phyloP scores from a whole-genome alignment of 2,329 filamentous ascomycete genomes.

The Phaeomoniella chlamydospora region DNA sequence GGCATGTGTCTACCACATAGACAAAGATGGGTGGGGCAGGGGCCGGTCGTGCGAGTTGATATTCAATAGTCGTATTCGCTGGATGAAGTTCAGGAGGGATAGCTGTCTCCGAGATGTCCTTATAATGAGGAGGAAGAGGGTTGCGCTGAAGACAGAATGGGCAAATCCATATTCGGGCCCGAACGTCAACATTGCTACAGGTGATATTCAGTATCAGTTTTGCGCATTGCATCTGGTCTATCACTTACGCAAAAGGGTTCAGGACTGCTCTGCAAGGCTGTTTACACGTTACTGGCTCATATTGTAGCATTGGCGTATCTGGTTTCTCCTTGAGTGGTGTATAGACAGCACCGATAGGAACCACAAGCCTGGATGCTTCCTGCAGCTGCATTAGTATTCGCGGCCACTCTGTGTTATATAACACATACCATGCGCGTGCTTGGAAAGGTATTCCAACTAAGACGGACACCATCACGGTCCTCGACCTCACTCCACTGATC shows the following conservation, averaged over 20 bases:
- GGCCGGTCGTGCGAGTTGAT: slow-evolving; percentile 46
- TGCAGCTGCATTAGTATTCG: slow-evolving; percentile 26
- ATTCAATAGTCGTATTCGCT: slow-evolving; percentile 51
- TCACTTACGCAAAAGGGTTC: slow-evolving; percentile 82
- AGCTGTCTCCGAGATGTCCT: slow-evolving; percentile 51
- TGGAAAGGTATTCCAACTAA: slow-evolving; percentile 98
- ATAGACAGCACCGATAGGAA: slow-evolving; percentile 91
- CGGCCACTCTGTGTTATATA: slow-evolving; percentile 6
- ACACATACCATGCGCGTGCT: slow-evolving; percentile 81
- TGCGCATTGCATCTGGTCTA: background rate
- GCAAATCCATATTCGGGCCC: slow-evolving; percentile 54
- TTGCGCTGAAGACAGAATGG: slow-evolving; percentile 55
- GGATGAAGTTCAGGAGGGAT: slow-evolving; percentile 54
- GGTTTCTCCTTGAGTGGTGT: slow-evolving; percentile 92
- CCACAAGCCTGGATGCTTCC: slow-evolving; percentile 89
- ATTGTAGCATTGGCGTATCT: slow-evolving; percentile 76
- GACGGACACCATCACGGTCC: slow-evolving; percentile 84
- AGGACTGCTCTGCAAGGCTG: slow-evolving; percentile 87
- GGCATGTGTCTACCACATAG: slow-evolving; percentile 55
- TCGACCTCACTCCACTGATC: slow-evolving; percentile 95
- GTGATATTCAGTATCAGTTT: slow-evolving; percentile 14
- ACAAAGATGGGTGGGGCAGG: slow-evolving; percentile 53
- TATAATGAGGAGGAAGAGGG: slow-evolving; percentile 51
- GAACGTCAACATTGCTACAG: slow-evolving; percentile 47
- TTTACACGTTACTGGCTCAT: slow-evolving; percentile 95